Conservation (phyloP, 1,284 basidiomycete species). For the Cutaneotrichosporon dermatis region DNA sequence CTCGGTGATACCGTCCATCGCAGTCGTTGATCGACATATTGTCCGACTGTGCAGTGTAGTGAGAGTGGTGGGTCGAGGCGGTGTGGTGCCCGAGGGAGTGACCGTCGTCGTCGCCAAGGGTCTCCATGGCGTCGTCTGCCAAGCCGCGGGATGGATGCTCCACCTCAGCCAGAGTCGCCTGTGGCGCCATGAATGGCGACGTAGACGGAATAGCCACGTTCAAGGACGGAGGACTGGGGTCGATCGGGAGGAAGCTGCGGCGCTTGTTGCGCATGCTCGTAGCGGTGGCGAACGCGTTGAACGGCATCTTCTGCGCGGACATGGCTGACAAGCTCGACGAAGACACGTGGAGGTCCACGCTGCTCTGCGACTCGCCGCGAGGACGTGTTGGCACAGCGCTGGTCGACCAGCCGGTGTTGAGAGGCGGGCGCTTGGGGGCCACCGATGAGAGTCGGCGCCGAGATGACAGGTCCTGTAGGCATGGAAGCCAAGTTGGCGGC, state of each 20-base stretch:
- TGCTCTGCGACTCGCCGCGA: constrained; percentile 8
- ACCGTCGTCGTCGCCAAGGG: constrained; percentile 17
- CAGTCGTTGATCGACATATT: constrained; percentile 20
- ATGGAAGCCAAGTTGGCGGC: constrained; percentile 33
- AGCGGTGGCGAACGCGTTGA: neutral
- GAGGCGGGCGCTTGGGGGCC: constrained; percentile 12
- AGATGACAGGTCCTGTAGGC: constrained; percentile 32
- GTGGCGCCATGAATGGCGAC: constrained; percentile 55
- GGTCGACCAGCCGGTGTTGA: constrained; percentile 13
- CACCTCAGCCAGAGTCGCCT: constrained; percentile 15
- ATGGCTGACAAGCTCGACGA: neutral
- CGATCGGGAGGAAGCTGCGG: constrained; percentile 76
- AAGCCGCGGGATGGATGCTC: neutral
- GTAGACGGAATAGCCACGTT: constrained; percentile 56
- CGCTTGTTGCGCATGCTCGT: constrained; percentile 53
- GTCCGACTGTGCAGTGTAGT: neutral
- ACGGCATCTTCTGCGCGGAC: neutral
- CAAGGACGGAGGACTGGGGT: constrained; percentile 53
- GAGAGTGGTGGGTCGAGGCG: neutral
- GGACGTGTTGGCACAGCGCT: constrained; percentile 7
- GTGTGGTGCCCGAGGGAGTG: neutral
- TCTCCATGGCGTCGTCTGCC: constrained; percentile 17
- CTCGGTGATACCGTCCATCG: constrained; percentile 46
- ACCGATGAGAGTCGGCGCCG: constrained; percentile 26
- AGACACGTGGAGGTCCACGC: no score